Base-by-base conservation (phyloP, 192 early-diverging fungal genomes). In the Linnemannia hyalina region DNA sequence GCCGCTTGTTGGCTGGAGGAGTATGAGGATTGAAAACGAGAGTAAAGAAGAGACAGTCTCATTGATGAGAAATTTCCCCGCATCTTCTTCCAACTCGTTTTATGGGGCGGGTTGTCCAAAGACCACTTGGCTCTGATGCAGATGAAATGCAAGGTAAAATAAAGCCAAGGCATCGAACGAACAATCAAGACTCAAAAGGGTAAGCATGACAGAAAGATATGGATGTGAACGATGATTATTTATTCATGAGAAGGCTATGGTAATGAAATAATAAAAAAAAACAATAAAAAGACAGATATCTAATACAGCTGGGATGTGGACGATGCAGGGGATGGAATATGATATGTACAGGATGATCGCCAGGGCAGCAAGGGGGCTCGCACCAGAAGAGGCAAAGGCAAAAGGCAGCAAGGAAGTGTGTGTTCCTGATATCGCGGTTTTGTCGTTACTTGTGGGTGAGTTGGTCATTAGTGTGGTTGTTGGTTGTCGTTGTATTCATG, bases 271-370 rank as follows among this genome's bases (percentile, higher is more conserved):
- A 40, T 41, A 4, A 68, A 38, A 41, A n/a, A 70, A 1, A 29
- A 70, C 4, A 70, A 70, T 42, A 70, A 70, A 70, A 70, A 5
- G 16, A 42, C 40, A 70, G 15, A 41, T 70, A 70, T 70, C 40
- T 70, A 70, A 3, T 41, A 70, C 60, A 65, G 60, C 60, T 65
- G 69, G 40, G 69, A 41, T n/a, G 40, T 18, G 23, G 69, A 70
- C 18, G 69, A 70, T 68, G 32, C 36, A 8, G 38, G 18, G 38
- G 23, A 41, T 1, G 38, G 23, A 68, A 32, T 35, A 32, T 68
- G 35, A 8, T 70, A 42, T 38, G 38, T 70, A 41, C 41, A 70
- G 41, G 69, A 70, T 1, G 69, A 38, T 40, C 42, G 71, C 44
- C 42, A 42, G 36, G 22, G 38, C 42, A 42, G 55, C 55, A 60